These are phyloP conservation scores for Gossypium trilobum DNA, from an alignment of 441 rosid species.

Conservation along the genomic window DNA sequence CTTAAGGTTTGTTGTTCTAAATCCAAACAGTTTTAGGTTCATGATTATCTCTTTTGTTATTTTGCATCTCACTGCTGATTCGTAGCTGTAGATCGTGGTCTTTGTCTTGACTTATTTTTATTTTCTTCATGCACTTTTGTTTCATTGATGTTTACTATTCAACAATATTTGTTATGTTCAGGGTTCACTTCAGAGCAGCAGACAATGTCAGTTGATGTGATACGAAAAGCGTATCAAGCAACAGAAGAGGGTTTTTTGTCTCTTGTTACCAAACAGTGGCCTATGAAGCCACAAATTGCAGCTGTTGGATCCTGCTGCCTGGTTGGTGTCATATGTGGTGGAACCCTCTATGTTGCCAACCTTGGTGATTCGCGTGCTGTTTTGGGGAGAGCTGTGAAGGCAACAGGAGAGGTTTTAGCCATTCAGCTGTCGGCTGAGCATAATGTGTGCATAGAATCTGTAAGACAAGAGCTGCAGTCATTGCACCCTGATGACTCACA, in stretches of 20 bases:
- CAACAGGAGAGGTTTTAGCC: slow-evolving; percentile 75
- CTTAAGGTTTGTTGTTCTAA: neutral
- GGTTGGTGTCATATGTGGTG: slow-evolving; percentile 62
- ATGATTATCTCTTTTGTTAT: neutral
- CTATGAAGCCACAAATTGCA: slow-evolving; percentile 70
- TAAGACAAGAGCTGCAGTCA: slow-evolving; percentile 63
- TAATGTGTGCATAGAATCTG: slow-evolving; percentile 71
- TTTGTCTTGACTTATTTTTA: neutral
- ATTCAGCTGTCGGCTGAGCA: slow-evolving; percentile 84
- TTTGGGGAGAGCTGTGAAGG: slow-evolving; percentile 68
- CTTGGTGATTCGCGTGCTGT: slow-evolving; percentile 92
- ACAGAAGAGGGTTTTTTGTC: slow-evolving; percentile 89
- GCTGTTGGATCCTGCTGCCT: slow-evolving; percentile 98
- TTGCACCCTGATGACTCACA: slow-evolving; percentile 82
- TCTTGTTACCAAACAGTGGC: slow-evolving; percentile 67
- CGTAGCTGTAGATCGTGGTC: neutral
- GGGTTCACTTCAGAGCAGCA: slow-evolving; percentile 81
- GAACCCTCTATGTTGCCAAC: slow-evolving; percentile 75
- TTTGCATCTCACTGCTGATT: neutral
- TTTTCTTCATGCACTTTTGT: neutral
- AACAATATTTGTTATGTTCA: slow-evolving; percentile 14
- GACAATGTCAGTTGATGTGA: slow-evolving; percentile 68
- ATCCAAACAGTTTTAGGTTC: neutral
- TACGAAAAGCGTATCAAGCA: slow-evolving; percentile 75
- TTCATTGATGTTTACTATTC: neutral